Evolutionary conservation across 495 filamentous ascomycete genomes (phyloP).

Genomic region (Sabuloglossum arenarium): DNA sequence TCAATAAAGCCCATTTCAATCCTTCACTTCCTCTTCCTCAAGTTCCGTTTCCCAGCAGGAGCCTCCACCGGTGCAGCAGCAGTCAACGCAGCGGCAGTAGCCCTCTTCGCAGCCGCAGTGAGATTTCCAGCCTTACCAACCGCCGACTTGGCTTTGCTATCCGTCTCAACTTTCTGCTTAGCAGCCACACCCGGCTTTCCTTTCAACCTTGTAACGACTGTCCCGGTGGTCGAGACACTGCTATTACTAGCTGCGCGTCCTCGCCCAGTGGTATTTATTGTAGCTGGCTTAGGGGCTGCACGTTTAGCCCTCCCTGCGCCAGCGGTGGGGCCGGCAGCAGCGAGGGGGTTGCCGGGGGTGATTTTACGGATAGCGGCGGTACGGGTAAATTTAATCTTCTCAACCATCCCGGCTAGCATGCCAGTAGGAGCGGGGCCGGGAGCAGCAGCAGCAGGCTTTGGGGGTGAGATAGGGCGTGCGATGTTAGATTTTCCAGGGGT

Average conservation of each 20-base stretch:
- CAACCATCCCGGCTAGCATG: not conserved
- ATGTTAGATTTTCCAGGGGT: not conserved
- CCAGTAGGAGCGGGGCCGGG: not conserved
- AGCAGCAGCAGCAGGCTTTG: not conserved
- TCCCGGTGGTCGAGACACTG: not conserved
- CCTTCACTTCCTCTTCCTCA: not conserved
- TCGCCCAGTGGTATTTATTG: not conserved
- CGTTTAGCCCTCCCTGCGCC: not conserved
- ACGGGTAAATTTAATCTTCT: not conserved
- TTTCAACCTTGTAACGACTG: not conserved
- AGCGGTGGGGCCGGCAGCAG: not conserved
- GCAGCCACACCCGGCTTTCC: not conserved
- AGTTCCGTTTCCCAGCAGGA: not conserved
- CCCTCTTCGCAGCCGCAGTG: not conserved
- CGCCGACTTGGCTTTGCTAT: not conserved
- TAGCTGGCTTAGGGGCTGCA: not conserved
- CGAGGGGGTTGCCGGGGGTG: not conserved
- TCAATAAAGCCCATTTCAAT: no score
- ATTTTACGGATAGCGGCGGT: not conserved
- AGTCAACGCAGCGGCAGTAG: not conserved
- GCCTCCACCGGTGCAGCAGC: not conserved
- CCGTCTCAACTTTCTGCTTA: not conserved
- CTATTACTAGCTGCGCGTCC: not conserved
- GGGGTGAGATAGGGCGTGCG: not conserved
- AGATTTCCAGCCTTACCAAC: not conserved